Evolutionary conservation across 257 asterid species (phyloP), one percentile per base, ranked within the genome.

Genomic region (Catharanthus roseus): DNA sequence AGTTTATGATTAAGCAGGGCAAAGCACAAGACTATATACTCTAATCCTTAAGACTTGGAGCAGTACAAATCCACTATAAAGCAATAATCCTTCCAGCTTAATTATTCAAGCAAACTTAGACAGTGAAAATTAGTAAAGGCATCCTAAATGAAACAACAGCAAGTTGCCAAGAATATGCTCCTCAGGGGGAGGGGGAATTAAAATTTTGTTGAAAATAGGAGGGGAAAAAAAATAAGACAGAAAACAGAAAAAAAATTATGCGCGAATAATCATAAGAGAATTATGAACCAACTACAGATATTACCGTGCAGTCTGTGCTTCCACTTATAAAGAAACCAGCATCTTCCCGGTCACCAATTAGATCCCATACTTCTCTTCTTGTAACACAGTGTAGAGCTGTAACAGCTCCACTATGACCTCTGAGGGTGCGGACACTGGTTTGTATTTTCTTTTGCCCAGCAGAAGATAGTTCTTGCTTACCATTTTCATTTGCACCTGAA

Each of bases 241-340:
- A 7, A 3, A 4, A 42, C 55, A 16, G 6, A 47, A 47, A 8
- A n/a, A n/a, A 19, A 47, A 47, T 47, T 47, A 12, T 2, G 34
- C 12, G 44, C 18, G 24, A 10, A 33, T 16, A 68, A 29, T 55
- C 42, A 60, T 60, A 11, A 45, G 0, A 45, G 0, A 53, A 4
- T 28, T 47, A 49, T 36, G 34, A 21, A 50, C 24, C 65, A 60
- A 57, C 69, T 38, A 33, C 21, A 42, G 58, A 76, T 85, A 76
- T 31, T 86, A 92, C 98, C 78, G 86, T 86, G 86, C 96, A 88
- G 76, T 92, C 98, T 26, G 97, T 90, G 85, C 98, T 92, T 82
- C 98, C 98, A 79, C 98, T 92, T 79, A 92, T 85, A 69, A 90
- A 88, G 83, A 88, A 88, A 74, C 98, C 98, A 12, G 97, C 96